These are phyloP conservation scores for Penicillium dipodomyicola DNA, from an alignment of 495 filamentous ascomycete genomes.

Conservation along the genomic window DNA sequence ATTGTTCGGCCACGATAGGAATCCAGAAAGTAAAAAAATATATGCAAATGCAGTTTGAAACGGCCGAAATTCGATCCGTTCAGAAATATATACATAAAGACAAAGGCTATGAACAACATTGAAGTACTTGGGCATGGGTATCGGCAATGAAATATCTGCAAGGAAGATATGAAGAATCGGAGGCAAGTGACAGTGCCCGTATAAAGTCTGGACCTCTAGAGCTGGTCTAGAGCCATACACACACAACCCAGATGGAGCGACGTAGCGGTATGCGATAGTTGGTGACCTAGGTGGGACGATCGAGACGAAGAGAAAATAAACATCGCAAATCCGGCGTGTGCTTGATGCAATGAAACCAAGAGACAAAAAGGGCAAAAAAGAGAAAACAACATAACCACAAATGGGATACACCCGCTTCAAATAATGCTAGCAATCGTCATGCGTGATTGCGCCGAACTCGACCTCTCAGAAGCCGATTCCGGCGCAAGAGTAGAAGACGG, in stretches of 20 bases:
- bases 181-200: background rate
- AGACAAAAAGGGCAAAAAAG: background rate
- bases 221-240: background rate
- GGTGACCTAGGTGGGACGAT: background rate
- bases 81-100: constrained; percentile 10
- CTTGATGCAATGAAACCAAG: background rate
- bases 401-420: constrained; percentile 17
- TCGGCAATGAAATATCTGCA: constrained; percentile 18
- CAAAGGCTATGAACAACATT: constrained; percentile 3
- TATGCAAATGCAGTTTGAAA: background rate
- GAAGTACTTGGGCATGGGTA: constrained; percentile 9
- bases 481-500: constrained; percentile 27
- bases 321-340: background rate
- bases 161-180: background rate
- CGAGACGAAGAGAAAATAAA: background rate
- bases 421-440: constrained; percentile 85
- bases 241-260: background rate
- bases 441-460: constrained; percentile 49
- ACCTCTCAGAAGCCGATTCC: constrained; percentile 37
- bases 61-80: background rate
- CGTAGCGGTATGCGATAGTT: background rate
- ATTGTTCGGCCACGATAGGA: no score
- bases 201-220: background rate
- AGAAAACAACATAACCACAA: background rate
- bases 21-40: background rate